Evolutionary conservation across 2,329 filamentous ascomycete species (phyloP).

Genomic region (Cercospora berteroae): DNA sequence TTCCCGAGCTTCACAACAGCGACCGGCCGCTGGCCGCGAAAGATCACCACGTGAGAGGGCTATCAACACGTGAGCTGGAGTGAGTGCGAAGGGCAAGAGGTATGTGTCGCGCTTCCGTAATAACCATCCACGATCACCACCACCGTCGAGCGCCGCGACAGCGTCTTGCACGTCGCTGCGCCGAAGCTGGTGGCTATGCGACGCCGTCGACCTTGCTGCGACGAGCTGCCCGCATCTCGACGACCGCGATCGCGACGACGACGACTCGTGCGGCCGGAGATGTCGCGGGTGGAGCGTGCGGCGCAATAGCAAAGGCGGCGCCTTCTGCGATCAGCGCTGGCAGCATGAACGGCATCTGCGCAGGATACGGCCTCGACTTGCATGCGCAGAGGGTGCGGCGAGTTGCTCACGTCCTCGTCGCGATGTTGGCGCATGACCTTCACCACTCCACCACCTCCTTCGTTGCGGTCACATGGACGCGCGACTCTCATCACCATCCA

Average conservation of each 20-base stretch:
- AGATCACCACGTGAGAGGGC: not conserved
- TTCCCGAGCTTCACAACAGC: not conserved
- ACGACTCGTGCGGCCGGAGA: not conserved
- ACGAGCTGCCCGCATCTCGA: not conserved
- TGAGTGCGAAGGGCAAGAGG: not conserved
- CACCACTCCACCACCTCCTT: not conserved
- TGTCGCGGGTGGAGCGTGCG: not conserved
- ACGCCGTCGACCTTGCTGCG: not conserved
- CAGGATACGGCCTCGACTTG: not conserved
- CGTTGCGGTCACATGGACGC: constrained; percentile 12
- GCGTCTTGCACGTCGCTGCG: not conserved
- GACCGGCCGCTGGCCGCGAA: constrained; percentile 1
- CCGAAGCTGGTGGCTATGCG: not conserved
- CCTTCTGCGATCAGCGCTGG: not conserved
- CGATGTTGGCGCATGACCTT: constrained; percentile 6
- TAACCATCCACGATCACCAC: not conserved
- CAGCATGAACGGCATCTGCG: constrained; percentile 2
- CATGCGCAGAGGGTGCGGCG: constrained; percentile 1
- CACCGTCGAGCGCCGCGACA: not conserved
- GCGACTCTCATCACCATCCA: constrained; percentile 11
- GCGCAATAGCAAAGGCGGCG: not conserved
- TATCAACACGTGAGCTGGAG: not conserved
- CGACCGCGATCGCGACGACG: not conserved
- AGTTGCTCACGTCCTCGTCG: constrained; percentile 1
- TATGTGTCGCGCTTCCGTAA: not conserved